phyloP scores from a whole-genome alignment of 495 filamentous ascomycete species.

The Ramalina intermedia region DNA sequence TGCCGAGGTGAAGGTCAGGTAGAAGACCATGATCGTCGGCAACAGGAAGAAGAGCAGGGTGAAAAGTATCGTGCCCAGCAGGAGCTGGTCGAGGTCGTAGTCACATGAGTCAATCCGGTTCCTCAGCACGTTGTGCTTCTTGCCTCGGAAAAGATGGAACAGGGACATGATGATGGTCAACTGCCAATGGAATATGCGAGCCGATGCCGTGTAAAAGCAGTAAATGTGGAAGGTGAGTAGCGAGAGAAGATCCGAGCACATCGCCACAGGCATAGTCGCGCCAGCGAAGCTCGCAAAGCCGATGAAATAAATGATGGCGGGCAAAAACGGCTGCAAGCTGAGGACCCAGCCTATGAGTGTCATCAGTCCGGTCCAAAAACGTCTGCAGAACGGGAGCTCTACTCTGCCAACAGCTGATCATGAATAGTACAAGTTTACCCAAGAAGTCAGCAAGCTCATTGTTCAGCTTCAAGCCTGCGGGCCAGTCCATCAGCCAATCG shows the following conservation, averaged over 20 bases:
- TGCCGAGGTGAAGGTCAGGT: slow-evolving; percentile 86
- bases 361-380: slow-evolving; percentile 12
- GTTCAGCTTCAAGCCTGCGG: slow-evolving; percentile 96
- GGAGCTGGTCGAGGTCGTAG: slow-evolving; percentile 94
- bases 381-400: slow-evolving; percentile 14
- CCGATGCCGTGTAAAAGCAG: slow-evolving; percentile 92
- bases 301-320: slow-evolving; percentile 80
- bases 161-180: slow-evolving; percentile 89
- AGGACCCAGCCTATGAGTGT: slow-evolving; percentile 48
- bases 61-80: slow-evolving; percentile 92
- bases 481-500: slow-evolving; percentile 90
- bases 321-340: slow-evolving; percentile 62
- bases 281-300: slow-evolving; percentile 91
- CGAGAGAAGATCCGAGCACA: slow-evolving; percentile 89
- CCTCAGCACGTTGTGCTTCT: slow-evolving; percentile 92
- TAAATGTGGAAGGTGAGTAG: slow-evolving; percentile 92
- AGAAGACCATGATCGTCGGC: slow-evolving; percentile 91
- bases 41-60: slow-evolving; percentile 90
- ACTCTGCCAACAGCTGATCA: slow-evolving; percentile 95
- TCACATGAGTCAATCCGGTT: slow-evolving; percentile 98
- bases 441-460: slow-evolving; percentile 87
- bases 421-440: slow-evolving; percentile 91
- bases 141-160: slow-evolving; percentile 95
- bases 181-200: slow-evolving; percentile 96
- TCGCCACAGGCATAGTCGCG: slow-evolving; percentile 89